Base-by-base conservation (phyloP, 352 stramenopile species). In the Pelagophyceae sp. region DNA sequence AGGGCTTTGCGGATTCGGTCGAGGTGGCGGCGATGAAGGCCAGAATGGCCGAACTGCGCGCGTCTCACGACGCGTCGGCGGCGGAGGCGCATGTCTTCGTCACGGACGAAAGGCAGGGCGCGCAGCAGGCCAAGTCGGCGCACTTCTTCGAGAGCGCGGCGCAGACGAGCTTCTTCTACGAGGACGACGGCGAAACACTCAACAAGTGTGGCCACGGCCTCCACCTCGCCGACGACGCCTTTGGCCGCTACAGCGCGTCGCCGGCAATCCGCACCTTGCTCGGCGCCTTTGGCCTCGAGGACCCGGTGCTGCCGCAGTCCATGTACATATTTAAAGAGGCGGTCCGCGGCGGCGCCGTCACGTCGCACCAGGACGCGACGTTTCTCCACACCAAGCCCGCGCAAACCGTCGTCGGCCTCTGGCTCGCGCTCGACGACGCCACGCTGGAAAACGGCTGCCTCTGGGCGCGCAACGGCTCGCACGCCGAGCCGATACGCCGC, bases 251-350 rank as follows among this genome's bases (percentile, higher is more conserved):
- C 72, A 91, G 87, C 54, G 90, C 90, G 79, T 93, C 89, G 6
- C 32, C 82, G 0, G 84, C 92, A 74, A 86, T 97, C 23, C 51
- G 87, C 35, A 82, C 89, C 23, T 78, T 97, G 20, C 78, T 95
- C 45, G 82, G 86, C 72, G 92, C 90, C 32, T 86, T 98, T 32
- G 87, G 88, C 1, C 97, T 94, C 81, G 78, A 85, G 58, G 85
- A 93, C 38, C 93, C 94, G 0, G 86, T 96, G 38, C 86, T 94
- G 0, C 92, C 95, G 71, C 93, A 97, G 81, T 94, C 85, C 70
- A 98, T 98, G 94, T 98, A 98, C 83, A 98, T 98, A 82, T 97
- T 98, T 86, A 98, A 98, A 82, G 91, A 97, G 82, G 89, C 91
- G 29, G 86, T 84, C 40, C 95, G 97, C 72, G 93, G 94, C 40